Percentiles rank a stretch among this genome's conserved stretches.
phyloP scores from a whole-genome alignment of 495 filamentous ascomycete species.

The Parathielavia appendiculata region DNA sequence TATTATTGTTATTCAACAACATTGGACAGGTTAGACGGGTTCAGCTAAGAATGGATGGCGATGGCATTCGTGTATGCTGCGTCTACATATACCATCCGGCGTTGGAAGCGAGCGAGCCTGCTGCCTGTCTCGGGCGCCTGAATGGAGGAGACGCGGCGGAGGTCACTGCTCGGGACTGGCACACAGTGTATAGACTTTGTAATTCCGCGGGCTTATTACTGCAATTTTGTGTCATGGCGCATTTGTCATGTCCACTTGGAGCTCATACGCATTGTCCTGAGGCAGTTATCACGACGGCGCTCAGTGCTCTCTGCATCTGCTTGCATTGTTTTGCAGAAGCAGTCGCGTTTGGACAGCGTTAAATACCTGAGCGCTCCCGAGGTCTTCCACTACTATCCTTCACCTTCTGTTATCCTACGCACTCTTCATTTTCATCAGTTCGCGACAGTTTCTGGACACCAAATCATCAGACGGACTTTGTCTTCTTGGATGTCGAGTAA shows the following conservation, averaged over 20 bases:
- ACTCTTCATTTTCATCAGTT: neutral
- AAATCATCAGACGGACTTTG: neutral
- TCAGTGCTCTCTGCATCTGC: neutral
- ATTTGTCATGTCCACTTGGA: neutral
- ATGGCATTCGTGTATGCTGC: neutral
- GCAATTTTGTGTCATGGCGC: neutral
- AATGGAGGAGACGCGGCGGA: neutral
- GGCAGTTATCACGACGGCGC: too few relatives aligned
- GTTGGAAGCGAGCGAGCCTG: constrained; percentile 7
- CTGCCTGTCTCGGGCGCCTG: neutral
- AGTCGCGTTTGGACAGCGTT: neutral
- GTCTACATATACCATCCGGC: neutral
- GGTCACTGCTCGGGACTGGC: constrained; percentile 2
- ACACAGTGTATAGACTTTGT: constrained; percentile 29
- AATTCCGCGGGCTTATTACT: constrained; percentile 12
- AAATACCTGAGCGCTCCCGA: too few relatives aligned
- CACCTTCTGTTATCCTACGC: neutral
- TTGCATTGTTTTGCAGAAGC: neutral
- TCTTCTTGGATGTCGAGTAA: neutral
- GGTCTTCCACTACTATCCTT: neutral
- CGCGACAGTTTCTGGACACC: neutral
- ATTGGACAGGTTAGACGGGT: neutral
- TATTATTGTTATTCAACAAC: constrained; percentile 5
- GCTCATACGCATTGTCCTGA: neutral
- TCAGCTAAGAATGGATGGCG: constrained; percentile 3